Percentiles rank a stretch among this genome's conserved stretches.
Conservation (phyloP, 83 land plant species). For the Picea engelmannii region DNA sequence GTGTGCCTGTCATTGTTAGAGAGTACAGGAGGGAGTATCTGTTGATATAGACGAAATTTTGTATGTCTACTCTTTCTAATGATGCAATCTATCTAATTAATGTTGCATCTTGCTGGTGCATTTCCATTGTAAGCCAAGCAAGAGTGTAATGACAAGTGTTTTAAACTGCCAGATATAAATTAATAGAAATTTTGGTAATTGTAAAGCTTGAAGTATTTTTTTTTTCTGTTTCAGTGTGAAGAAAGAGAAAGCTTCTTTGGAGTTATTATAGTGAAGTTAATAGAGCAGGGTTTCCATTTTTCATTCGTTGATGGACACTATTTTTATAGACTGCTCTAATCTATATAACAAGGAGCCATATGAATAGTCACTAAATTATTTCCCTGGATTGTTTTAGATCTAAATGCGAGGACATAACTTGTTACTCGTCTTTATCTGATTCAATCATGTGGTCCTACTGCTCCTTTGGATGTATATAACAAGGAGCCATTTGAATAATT, state of each 20-base stretch:
- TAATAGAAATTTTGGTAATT: neutral
- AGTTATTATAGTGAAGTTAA: neutral
- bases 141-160: neutral
- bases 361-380: too few species aligned
- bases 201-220: neutral
- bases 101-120: conserved; percentile 1
- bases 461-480: too few species aligned
- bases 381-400: too few species aligned
- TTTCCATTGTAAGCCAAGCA: neutral
- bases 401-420: too few species aligned
- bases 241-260: neutral
- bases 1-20: conserved; percentile 98
- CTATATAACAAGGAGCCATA: too few species aligned
- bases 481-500: too few species aligned
- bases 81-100: neutral
- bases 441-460: too few species aligned
- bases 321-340: neutral
- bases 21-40: conserved; percentile 77
- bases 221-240: neutral
- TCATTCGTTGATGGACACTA: neutral
- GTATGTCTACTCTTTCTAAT: neutral
- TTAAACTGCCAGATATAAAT: neutral
- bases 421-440: too few species aligned
- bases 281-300: neutral
- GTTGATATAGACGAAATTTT: conserved; percentile 29